Conservation (phyloP, 495 filamentous ascomycete genomes). For the Pyrenopolyporus hunteri region DNA sequence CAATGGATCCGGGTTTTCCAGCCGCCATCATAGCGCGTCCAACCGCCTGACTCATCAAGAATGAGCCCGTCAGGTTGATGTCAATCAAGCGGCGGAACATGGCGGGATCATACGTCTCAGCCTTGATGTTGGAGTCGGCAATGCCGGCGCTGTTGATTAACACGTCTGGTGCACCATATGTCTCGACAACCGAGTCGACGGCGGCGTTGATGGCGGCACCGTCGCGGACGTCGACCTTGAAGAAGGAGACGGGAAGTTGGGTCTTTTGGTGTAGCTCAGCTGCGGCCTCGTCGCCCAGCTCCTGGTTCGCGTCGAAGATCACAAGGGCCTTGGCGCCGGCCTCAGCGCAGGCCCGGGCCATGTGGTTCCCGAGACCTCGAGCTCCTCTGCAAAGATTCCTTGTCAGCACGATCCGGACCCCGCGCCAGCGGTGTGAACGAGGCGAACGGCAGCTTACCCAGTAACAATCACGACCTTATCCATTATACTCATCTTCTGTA, state of each 20-base stretch:
- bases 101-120: constrained; percentile 63
- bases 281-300: constrained; percentile 71
- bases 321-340: constrained; percentile 73
- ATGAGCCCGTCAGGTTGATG: constrained; percentile 77
- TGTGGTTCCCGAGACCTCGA: constrained; percentile 76
- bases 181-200: constrained; percentile 62
- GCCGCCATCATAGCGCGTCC: constrained; percentile 69
- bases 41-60: constrained; percentile 69
- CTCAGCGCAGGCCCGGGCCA: constrained; percentile 76
- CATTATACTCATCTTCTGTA: constrained; percentile 68
- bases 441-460: constrained; percentile 58
- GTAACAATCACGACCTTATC: constrained; percentile 75
- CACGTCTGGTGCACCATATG: constrained; percentile 71
- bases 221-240: constrained; percentile 78
- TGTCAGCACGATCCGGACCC: constrained; percentile 34
- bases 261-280: constrained; percentile 69
- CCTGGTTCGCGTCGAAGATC: constrained; percentile 76
- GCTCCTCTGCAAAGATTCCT: constrained; percentile 61
- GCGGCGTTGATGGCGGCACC: constrained; percentile 64
- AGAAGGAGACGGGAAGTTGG: constrained; percentile 73
- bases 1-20: constrained; percentile 69
- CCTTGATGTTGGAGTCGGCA: constrained; percentile 67
- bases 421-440: too few relatives aligned
- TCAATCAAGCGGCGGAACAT: constrained; percentile 76
- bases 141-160: constrained; percentile 86